Evolutionary conservation across 257 asterid genomes (phyloP), one percentile per base, ranked within the genome.

Genomic region (Solanum corneliomulleri): DNA sequence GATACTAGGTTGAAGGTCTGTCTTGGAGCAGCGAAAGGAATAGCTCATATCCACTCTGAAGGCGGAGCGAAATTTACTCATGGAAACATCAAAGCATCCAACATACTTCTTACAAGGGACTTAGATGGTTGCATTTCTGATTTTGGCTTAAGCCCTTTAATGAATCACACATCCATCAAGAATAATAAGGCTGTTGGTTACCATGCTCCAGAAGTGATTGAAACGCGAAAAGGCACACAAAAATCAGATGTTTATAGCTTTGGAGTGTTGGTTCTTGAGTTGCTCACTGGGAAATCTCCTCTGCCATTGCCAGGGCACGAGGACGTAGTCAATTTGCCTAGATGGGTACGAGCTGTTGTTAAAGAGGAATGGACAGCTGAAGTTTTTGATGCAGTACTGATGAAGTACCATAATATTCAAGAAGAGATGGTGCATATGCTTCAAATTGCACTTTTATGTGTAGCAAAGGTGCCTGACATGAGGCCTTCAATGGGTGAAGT

Each of bases 141-240:
- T 52, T 62, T 86, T 41, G 88, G 92, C 5, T 39, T 90, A 18
- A 66, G 71, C 4, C 35, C 71, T 52, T 1, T 85, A n/a, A 71
- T 15, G 74, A 70, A 44, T 4, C 84, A 3, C 74, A 18, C 71
- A 62, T 25, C 88, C 45, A 6, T 82, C 60, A 39, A 87, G 78
- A 37, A 60, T 9, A 37, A 60, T 9, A 60, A 60, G 23, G 52
- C 25, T 31, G 89, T 62, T 15, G 88, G 90, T n/a, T 86, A 86
- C 62, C 47, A 84, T 3, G 92, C 92, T 37, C 92, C 92, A 13
- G 90, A 90, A 82, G 90, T 88, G 35, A 88, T 84, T 29, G 87
- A 86, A 39, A 86, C 29, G 35, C 16, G 60, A 23, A 88, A 83
- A 77, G 71, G 84, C n/a, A 71, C 90, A 20, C 90, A 90, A 49